Evolutionary conservation across 352 stramenopile genomes (phyloP), one percentile per base, ranked within the genome.

Genomic region (Phytophthora ramorum): DNA sequence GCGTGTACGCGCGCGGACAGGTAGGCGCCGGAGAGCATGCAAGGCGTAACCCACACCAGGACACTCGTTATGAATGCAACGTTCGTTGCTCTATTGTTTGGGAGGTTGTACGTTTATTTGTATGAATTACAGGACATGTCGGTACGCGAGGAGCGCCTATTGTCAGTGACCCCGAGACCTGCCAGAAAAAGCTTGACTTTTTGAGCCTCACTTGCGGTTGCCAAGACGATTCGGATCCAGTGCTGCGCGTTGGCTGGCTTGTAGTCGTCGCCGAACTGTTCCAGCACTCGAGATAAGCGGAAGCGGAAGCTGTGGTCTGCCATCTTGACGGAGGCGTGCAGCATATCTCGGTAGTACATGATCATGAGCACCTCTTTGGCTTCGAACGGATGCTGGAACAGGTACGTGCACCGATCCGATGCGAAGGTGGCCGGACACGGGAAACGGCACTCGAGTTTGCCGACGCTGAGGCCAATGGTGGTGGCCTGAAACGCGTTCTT

Each of bases 311-410:
- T 74, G 22, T 70, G 60, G 16, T 88, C 80, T 41, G 62, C 49
- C 8, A 74, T 22, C n/a, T 59, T 69, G n/a, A 90, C 45, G 48
- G 70, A 73, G 3, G 73, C 55, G 17, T 89, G 69, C 49, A 66
- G 40, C 82, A 92, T 91, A 47, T 92, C 80, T 32, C 77, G 81
- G 63, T 90, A 89, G 73, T 79, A 91, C 80, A 91, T 92, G 61
- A 90, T 51, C 81, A 92, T 92, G 12, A 82, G 58, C 35, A 92
- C 71, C 51, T 91, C 82, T 28, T 87, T 88, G 37, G 79, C 35
- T 44, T 80, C 74, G 20, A 87, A 91, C 19, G 84, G 80, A n/a
- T 92, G 82, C 66, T 90, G 84, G 37, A 91, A 92, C 40, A 92
- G 41, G 63, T 88, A 92, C 9, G 71, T 69, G 59, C 84, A 92